These are phyloP conservation scores for Solanum infundibuliforme DNA, from an alignment of 257 asterid species.

Conservation along the genomic window DNA sequence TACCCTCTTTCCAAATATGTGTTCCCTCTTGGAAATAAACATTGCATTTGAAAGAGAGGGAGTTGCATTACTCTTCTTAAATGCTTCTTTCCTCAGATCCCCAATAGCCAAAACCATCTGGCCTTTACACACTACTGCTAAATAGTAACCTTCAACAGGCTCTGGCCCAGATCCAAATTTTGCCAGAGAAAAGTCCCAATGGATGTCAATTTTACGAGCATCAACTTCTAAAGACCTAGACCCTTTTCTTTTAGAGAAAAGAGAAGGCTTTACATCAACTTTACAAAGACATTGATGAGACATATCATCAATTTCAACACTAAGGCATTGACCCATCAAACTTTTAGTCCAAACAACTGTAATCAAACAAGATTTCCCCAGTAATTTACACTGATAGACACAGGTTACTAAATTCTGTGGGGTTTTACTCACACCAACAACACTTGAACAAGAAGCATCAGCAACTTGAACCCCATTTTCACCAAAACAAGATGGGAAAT, in stretches of 20 bases:
- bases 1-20: constrained; percentile 61
- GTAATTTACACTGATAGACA: constrained; percentile 52
- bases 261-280: constrained; percentile 79
- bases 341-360: constrained; percentile 72
- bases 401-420: constrained; percentile 70
- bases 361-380: constrained; percentile 60
- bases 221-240: constrained; percentile 44
- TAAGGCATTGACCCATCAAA: constrained; percentile 82
- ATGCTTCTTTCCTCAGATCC: constrained; percentile 74
- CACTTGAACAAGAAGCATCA: constrained; percentile 75
- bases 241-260: constrained; percentile 82
- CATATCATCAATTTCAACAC: constrained; percentile 71
- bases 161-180: constrained; percentile 86
- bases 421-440: constrained; percentile 30
- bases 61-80: constrained; percentile 54
- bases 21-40: constrained; percentile 63
- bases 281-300: constrained; percentile 66
- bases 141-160: constrained; percentile 70
- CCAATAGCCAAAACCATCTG: constrained; percentile 65
- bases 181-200: constrained; percentile 76
- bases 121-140: constrained; percentile 52
- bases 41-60: constrained; percentile 30
- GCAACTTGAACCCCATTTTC: constrained; percentile 95
- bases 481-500: constrained; percentile 93
- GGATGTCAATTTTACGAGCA: constrained; percentile 49